Percentiles rank a stretch among this genome's conserved stretches.
Conservation (phyloP, 768 basidiomycete genomes). For the Leccinum obscurum region DNA sequence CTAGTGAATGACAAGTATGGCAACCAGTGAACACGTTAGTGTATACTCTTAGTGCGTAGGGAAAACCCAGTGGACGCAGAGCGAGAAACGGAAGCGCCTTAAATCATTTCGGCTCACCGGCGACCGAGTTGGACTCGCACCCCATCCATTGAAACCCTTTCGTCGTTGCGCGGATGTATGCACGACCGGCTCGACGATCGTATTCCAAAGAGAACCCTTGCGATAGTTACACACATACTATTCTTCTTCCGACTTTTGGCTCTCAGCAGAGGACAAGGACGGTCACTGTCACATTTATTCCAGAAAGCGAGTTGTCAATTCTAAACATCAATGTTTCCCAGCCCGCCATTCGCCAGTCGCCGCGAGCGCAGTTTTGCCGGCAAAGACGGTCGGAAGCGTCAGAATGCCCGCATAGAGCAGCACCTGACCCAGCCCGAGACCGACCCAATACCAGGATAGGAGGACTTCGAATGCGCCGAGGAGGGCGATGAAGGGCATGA, state of each 20-base stretch:
- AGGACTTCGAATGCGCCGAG: slow-evolving; percentile 79
- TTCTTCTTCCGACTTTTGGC: not conserved
- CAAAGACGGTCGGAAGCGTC: slow-evolving; percentile 60
- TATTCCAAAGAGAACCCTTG: not conserved
- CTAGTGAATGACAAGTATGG: too few species aligned
- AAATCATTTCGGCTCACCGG: not conserved
- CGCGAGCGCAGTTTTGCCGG: slow-evolving; percentile 71
- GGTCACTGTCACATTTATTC: slow-evolving; percentile 3
- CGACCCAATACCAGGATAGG: slow-evolving; percentile 89
- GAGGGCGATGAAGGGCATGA: slow-evolving; percentile 68
- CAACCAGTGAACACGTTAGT: too few species aligned
- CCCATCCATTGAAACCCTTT: not conserved
- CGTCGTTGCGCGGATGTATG: not conserved
- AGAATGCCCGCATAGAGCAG: slow-evolving; percentile 70
- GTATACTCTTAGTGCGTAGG: too few species aligned
- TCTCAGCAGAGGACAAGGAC: not conserved
- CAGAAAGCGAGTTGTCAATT: not conserved
- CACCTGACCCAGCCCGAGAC: slow-evolving; percentile 79
- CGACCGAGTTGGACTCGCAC: not conserved
- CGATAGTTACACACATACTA: not conserved
- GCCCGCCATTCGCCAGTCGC: slow-evolving; percentile 60
- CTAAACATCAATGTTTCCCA: slow-evolving; percentile 26
- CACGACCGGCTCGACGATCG: not conserved
- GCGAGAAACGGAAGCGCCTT: too few species aligned
- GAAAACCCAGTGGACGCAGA: too few species aligned